Evolutionary conservation across 345 rosid genomes (phyloP), one percentile per base, ranked within the genome.

Genomic region (Luvunga scandens): DNA sequence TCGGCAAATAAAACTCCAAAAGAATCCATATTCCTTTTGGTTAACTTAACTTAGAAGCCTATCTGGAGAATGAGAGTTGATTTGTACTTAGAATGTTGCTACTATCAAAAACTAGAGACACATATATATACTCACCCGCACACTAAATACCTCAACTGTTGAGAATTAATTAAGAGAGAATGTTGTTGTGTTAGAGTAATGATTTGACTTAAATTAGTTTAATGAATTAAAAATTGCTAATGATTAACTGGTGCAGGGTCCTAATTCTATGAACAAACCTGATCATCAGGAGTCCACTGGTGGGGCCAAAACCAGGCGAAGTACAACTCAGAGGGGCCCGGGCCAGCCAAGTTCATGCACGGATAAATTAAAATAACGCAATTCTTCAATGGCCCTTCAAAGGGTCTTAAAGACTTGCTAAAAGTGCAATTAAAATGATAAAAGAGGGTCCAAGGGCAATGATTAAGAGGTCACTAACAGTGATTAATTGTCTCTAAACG

Each of bases 281-380:
- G 22, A 53, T 18, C 61, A 78, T 74, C 81, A 68, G 80, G 86
- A 86, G 91, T 89, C 90, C 83, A 84, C 73, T 64, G 84, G 84
- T 79, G 81, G 91, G 87, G 69, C 71, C 86, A 61, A 75, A 7
- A 84, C 80, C 91, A 80, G 85, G 84, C 88, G 67, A 71, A 84
- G 74, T 73, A 87, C 94, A 91, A 86, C 94, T 87, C 85, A 87
- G 77, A 80, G 53, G 34, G 87, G 79, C 16, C 48, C 48, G 4
- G 48, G 48, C 48, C n/a, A 64, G 38, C 86, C 84, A 79, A 79
- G 69, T 83, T 76, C 89, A 62, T 75, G 81, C 82, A 72, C 73
- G 76, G 76, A 79, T 82, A 71, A 28, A 83, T 60, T 86, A 84
- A 89, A 85, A 65, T 72, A 83, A 63, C 2, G 18, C 7, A 59